Evolutionary conservation across 2,329 filamentous ascomycete species (phyloP).

Genomic region (Diaporthe velutina): DNA sequence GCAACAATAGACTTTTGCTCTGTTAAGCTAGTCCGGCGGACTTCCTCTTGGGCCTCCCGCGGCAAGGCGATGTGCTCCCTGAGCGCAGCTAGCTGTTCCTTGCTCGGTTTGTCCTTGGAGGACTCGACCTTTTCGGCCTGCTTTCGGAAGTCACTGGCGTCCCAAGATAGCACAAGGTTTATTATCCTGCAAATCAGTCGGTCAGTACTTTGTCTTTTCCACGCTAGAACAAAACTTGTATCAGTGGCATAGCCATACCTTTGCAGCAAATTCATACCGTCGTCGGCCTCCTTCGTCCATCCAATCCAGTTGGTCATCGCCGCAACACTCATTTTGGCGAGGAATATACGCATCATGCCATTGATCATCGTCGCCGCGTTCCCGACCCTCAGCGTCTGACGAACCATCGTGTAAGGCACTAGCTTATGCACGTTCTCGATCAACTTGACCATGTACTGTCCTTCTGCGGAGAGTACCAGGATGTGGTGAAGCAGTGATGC

Average conservation of each 20-base stretch:
- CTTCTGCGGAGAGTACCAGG: constrained; percentile 80
- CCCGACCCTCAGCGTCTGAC: constrained; percentile 80
- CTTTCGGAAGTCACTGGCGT: constrained; percentile 78
- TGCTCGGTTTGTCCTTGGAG: constrained; percentile 67
- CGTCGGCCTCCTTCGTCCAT: constrained; percentile 76
- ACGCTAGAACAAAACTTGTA: too few species aligned
- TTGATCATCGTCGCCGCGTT: constrained; percentile 88
- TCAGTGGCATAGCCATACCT: constrained; percentile 48
- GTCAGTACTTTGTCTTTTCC: constrained; percentile 29
- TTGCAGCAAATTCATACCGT: constrained; percentile 86
- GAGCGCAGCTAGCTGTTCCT: constrained; percentile 72
- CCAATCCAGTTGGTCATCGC: constrained; percentile 85
- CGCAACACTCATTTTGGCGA: constrained; percentile 83
- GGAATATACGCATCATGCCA: constrained; percentile 77
- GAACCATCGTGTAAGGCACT: constrained; percentile 78
- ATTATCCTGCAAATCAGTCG: constrained; percentile 69
- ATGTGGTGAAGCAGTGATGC: constrained; percentile 82
- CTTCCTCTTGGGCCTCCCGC: constrained; percentile 69
- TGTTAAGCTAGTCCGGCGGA: constrained; percentile 67
- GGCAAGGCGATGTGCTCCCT: constrained; percentile 67
- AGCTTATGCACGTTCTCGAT: constrained; percentile 78
- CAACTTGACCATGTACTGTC: constrained; percentile 79
- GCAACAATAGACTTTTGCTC: constrained; percentile 72
- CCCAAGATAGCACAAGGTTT: constrained; percentile 79
- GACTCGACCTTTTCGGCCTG: constrained; percentile 75